Conservation (phyloP, 371 early-diverging fungal genomes). For the Mucor lusitanicus region DNA sequence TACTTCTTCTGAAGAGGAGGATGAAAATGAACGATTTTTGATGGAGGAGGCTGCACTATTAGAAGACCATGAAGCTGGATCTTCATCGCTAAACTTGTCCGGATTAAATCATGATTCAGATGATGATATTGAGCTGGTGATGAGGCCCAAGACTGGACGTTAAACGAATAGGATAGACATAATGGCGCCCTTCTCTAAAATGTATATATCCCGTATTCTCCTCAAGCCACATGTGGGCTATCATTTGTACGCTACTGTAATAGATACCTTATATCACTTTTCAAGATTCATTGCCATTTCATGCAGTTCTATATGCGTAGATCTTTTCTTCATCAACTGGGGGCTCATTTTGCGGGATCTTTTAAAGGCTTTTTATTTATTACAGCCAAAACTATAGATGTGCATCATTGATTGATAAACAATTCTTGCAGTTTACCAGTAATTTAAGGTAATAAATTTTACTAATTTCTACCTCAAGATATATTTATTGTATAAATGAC, state of each 20-base stretch:
- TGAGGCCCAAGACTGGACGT: conserved; percentile 3
- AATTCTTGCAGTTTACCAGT: no score
- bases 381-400: no score
- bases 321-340: no score
- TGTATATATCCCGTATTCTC: background rate
- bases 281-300: no score
- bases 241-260: background rate
- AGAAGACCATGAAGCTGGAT: conserved; percentile 52
- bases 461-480: no score
- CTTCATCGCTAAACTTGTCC: conserved; percentile 49
- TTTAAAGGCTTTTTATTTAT: no score
- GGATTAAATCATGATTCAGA: conserved; percentile 40
- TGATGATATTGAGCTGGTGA: conserved; percentile 20
- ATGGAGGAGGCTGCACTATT: conserved; percentile 57
- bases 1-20: conserved; percentile 3
- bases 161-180: background rate
- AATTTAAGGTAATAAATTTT: no score
- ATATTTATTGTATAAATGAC: no score
- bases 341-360: no score
- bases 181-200: background rate
- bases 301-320: no score
- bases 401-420: no score
- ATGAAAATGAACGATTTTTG: conserved; percentile 34
- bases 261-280: background rate
- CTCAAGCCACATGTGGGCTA: no score